phyloP scores from a whole-genome alignment of 768 basidiomycete species.

The Boletus sensibilis region DNA sequence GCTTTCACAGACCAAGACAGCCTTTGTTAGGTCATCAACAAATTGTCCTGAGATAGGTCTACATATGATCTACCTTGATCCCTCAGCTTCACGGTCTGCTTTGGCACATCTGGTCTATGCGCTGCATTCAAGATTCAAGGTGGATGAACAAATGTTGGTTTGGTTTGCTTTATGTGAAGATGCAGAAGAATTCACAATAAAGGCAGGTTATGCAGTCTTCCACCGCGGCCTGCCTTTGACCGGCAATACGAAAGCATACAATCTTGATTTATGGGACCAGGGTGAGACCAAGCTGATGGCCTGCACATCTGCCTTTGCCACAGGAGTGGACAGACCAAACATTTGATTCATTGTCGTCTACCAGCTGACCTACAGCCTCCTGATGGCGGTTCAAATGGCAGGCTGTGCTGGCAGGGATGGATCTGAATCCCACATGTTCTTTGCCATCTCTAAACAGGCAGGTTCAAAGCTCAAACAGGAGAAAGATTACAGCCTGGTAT shows the following conservation, averaged over 20 bases:
- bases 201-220: too few species aligned
- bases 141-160: too few species aligned
- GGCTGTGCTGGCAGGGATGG: conserved; percentile 5
- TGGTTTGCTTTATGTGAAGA: too few species aligned
- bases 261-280: conserved; percentile 2
- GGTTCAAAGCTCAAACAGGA: background rate
- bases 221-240: too few species aligned
- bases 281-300: conserved; percentile 1
- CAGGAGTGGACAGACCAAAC: conserved; percentile 3
- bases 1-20: too few species aligned
- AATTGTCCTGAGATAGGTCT: too few species aligned
- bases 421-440: conserved; percentile 3
- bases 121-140: background rate
- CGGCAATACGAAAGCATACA: background rate
- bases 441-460: background rate
- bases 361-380: background rate
- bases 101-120: background rate
- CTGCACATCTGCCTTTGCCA: conserved; percentile 4
- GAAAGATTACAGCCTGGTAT: background rate
- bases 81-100: background rate
- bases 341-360: conserved; percentile 2
- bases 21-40: too few species aligned
- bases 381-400: background rate
- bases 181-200: too few species aligned
- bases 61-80: too few species aligned